Conservation (phyloP, 2,329 filamentous ascomycete genomes). For the Alternaria infectoria region DNA sequence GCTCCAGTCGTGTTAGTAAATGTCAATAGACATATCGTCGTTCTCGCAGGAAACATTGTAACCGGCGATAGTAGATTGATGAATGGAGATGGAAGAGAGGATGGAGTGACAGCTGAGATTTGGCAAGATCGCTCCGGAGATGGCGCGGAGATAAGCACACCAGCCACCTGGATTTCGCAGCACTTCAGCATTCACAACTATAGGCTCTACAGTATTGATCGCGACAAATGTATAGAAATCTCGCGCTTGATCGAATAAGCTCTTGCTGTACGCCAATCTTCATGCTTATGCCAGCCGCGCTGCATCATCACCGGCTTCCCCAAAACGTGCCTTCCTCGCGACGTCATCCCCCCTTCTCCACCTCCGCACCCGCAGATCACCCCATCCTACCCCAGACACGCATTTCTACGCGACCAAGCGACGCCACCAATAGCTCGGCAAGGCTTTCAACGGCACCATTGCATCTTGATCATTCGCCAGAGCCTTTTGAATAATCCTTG, state of each 20-base stretch:
- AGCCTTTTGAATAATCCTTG: not conserved
- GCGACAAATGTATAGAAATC: not conserved
- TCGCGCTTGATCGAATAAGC: not conserved
- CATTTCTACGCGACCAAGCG: not conserved
- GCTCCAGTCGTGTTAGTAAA: not conserved
- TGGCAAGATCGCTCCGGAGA: not conserved
- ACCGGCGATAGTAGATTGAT: not conserved
- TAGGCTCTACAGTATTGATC: not conserved
- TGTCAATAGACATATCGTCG: not conserved
- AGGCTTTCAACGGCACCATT: not conserved
- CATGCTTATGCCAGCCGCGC: not conserved
- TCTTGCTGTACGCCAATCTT: rapidly evolving
- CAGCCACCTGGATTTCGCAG: not conserved
- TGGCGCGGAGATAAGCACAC: not conserved
- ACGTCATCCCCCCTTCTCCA: not conserved
- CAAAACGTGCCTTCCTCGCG: not conserved
- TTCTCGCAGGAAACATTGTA: not conserved
- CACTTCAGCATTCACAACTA: not conserved
- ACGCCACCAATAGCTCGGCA: not conserved
- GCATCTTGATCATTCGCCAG: not conserved
- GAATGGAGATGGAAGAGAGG: not conserved
- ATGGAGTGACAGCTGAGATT: not conserved
- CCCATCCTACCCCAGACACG: not conserved
- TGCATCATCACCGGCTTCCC: not conserved
- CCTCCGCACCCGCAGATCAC: not conserved